These are phyloP conservation scores for Castanopsis chinensis DNA, from an alignment of 306 rosid genomes.

Conservation along the genomic window DNA sequence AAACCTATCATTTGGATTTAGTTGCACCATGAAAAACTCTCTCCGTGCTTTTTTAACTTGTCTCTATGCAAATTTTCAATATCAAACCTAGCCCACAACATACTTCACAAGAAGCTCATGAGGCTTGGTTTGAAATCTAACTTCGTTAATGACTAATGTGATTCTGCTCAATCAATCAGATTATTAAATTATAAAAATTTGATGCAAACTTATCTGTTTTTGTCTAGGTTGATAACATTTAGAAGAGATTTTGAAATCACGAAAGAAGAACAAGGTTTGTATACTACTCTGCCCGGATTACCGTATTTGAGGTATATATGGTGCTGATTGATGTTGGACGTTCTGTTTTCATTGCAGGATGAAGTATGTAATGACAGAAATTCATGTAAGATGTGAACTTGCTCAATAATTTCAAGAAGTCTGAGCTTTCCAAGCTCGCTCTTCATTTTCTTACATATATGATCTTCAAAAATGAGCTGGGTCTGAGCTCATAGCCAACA, in stretches of 20 bases:
- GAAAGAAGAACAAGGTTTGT: constrained; percentile 66
- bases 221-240: constrained; percentile 75
- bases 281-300: neutral
- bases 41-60: neutral
- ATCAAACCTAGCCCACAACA: neutral
- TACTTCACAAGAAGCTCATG: too few relatives aligned
- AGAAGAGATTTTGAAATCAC: constrained; percentile 63
- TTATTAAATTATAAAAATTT: neutral
- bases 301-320: neutral
- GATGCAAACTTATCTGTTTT: constrained; percentile 1
- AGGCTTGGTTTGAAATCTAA: neutral
- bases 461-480: neutral
- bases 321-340: constrained; percentile 2
- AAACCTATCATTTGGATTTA: neutral
- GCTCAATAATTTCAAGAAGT: neutral
- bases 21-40: neutral
- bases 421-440: neutral
- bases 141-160: neutral
- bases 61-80: neutral
- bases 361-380: constrained; percentile 62
- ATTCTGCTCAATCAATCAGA: neutral
- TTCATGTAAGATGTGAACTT: constrained; percentile 60
- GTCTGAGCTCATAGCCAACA: neutral
- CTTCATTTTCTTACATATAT: neutral
- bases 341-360: constrained; percentile 40